These are phyloP conservation scores for Inosperma sp. DNA, from an alignment of 768 basidiomycete species.

Conservation along the genomic window DNA sequence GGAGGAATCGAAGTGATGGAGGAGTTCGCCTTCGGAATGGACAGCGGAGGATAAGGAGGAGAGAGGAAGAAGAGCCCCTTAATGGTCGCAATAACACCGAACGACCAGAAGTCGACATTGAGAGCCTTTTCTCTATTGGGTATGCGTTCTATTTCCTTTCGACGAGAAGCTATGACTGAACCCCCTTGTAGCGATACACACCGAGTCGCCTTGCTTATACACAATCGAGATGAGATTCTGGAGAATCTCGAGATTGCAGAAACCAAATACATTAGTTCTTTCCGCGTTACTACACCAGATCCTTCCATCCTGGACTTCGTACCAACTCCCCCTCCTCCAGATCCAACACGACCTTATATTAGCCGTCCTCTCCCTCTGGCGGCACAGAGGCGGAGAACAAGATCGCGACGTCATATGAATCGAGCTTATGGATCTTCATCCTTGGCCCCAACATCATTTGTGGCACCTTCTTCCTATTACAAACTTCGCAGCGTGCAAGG, in stretches of 20 bases:
- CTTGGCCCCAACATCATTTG: constrained; percentile 71
- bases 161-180: constrained; percentile 2
- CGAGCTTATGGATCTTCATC: constrained; percentile 65
- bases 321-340: constrained; percentile 36
- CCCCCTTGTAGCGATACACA: constrained; percentile 55
- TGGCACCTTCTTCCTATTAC: constrained; percentile 78
- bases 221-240: constrained; percentile 71
- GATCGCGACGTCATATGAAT: constrained; percentile 49
- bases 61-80: constrained; percentile 41
- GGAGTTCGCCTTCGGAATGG: constrained; percentile 27
- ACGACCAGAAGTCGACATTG: constrained; percentile 57
- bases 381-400: constrained; percentile 31
- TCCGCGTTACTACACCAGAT: constrained; percentile 67
- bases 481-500: constrained; percentile 60
- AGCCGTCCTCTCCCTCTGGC: constrained; percentile 63
- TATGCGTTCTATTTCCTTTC: constrained; percentile 29
- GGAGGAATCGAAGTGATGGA: constrained; percentile 23
- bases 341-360: constrained; percentile 52
- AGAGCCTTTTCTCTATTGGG: constrained; percentile 73
- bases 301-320: constrained; percentile 63
- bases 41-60: constrained; percentile 25
- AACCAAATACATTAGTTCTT: constrained; percentile 71
- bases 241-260: constrained; percentile 79
- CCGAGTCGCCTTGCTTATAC: constrained; percentile 61
- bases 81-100: constrained; percentile 38